These are phyloP conservation scores for Arthrobotrys conoides DNA, from an alignment of 2,329 filamentous ascomycete genomes.

Conservation along the genomic window DNA sequence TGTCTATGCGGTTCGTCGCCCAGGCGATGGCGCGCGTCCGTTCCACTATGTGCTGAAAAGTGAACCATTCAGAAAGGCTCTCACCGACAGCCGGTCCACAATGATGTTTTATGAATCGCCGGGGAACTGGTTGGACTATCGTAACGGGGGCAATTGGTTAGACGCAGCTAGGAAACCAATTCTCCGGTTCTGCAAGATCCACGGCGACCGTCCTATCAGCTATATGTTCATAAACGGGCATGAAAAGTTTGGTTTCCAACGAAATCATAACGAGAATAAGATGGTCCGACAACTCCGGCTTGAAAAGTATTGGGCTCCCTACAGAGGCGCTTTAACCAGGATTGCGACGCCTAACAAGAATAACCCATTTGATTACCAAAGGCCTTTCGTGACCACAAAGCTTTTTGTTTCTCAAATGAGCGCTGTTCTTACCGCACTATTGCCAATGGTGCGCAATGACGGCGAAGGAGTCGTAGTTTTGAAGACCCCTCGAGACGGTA, in stretches of 20 bases:
- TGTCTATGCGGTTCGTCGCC: conserved; percentile 26
- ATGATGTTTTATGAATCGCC: neutral
- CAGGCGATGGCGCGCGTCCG: conserved; percentile 2
- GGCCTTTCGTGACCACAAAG: neutral
- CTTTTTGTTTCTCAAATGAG: conserved; percentile 19
- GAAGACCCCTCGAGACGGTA: conserved; percentile 9
- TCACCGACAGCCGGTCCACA: neutral
- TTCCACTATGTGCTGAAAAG: neutral
- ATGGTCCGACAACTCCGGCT: neutral
- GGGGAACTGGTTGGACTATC: neutral
- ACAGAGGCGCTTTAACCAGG: conserved; percentile 10
- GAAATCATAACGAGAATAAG: neutral
- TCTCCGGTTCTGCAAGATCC: neutral
- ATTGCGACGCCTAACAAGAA: neutral
- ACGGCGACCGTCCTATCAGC: conserved; percentile 47
- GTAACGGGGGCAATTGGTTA: neutral
- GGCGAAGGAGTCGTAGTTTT: conserved; percentile 47
- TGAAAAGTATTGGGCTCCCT: conserved; percentile 47
- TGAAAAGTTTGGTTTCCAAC: conserved; percentile 17
- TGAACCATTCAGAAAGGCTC: neutral
- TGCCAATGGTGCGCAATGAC: conserved; percentile 40
- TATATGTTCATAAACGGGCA: conserved; percentile 54
- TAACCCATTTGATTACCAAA: conserved; percentile 24
- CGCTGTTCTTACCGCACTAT: neutral
- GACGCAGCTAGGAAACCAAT: neutral